Evolutionary conservation across 352 stramenopile genomes (phyloP), one percentile per base, ranked within the genome.

Genomic region (Phytophthora gonapodyides): DNA sequence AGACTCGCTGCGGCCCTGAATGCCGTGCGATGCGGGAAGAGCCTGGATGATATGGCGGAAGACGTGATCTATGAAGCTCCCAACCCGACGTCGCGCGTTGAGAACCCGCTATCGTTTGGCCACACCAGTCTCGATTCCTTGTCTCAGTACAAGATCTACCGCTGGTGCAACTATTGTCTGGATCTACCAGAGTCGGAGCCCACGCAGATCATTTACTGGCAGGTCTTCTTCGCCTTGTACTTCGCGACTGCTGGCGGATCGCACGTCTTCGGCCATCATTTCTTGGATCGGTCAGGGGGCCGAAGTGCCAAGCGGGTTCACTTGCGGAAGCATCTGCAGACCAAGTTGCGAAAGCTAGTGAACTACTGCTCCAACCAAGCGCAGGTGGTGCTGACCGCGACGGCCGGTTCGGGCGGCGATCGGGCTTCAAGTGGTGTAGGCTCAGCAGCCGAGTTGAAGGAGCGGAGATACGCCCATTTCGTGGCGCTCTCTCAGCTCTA

Each of bases 161-260:
- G 80, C 46, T 89, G 80, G 80, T 83, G 75, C 38, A 82, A 80
- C 30, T 87, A 86, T 44, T 89, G 80, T 31, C 47, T 86, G 7
- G 75, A 87, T 62, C 54, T 89, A 13, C 75, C 75, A 0, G 80
- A 87, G 43, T 56, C 69, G 13, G 80, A 89, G 33, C 59, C 69
- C 10, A 62, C 56, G 13, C 80, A 89, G 48, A 60, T 89, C 19
- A 57, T 91, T 15, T 88, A 84, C 59, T 91, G 82, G 82, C 80
- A 91, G 30, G 64, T 89, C 9, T 75, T 89, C 49, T 91, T 91
- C 43, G 74, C 82, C 2, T 42, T 89, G 35, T 91, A 91, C 42
- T 89, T 91, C 40, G 80, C 82, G 21, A 84, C 68, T 37, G 48
- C 68, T 8, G 73, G 75, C 1, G 73, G 82, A 21, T 64, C 69